Conservation (phyloP, 148 eudicot genomes). For the Pouteria glomerata region DNA sequence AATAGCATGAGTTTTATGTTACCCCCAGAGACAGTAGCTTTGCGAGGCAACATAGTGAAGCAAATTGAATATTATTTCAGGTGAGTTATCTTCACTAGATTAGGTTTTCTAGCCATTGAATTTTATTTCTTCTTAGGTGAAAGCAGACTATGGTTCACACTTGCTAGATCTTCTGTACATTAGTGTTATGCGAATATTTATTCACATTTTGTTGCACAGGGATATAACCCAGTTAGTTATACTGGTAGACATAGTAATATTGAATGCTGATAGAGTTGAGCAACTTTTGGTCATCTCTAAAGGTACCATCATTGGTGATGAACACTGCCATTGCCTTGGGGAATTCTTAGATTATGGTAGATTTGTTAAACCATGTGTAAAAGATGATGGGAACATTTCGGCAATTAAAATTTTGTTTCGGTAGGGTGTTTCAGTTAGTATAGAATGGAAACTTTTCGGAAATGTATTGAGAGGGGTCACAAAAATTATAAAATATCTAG, state of each 20-base stretch:
- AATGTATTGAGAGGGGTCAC: no score
- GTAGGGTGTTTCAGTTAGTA: no score
- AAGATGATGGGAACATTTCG: not conserved
- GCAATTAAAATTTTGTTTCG: not conserved
- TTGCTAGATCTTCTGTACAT: not conserved
- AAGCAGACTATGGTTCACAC: not conserved
- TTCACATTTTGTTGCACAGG: not conserved
- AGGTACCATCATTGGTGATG: constrained; percentile 1
- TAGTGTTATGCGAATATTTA: not conserved
- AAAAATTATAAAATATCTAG: no score
- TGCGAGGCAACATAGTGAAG: constrained; percentile 55
- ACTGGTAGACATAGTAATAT: not conserved
- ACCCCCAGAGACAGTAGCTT: constrained; percentile 46
- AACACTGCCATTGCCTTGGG: not conserved
- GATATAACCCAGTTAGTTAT: not conserved
- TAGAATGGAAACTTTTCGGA: no score
- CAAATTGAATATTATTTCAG: constrained; percentile 97
- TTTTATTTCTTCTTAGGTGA: not conserved
- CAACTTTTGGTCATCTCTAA: constrained; percentile 9
- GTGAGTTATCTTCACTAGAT: constrained; percentile 30
- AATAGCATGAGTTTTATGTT: constrained; percentile 32
- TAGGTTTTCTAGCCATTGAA: not conserved
- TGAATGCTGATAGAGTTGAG: not conserved
- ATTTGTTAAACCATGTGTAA: not conserved
- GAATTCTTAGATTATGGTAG: not conserved